Base-by-base conservation (phyloP, 2,329 filamentous ascomycete species). In the Colletotrichum somersetense region DNA sequence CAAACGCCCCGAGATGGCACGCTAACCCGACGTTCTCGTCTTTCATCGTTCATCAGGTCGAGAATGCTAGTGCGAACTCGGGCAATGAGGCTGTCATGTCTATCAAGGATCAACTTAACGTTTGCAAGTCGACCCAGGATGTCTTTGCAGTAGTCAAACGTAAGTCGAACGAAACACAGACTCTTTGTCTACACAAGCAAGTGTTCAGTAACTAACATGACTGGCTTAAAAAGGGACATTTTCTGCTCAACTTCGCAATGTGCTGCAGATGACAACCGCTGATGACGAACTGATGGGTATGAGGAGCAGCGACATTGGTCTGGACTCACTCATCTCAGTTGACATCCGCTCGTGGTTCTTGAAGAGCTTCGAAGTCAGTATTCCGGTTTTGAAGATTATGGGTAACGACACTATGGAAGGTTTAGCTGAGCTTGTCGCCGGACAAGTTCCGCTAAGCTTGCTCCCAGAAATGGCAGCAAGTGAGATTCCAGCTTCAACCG, bases 261-360 rank as follows among this genome's bases (percentile, higher is more conserved):
- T 57, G 14, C 12, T 57, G 14, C 18, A 38, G 55, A 57, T 23
- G 16, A 20, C 55, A 40, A 40, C 55, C 5, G 30, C 16, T 6
- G 55, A 57, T n/a, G 55, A 57, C 33, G 55, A 57, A 4, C 33
- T 57, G 30, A 20, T 57, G 55, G 6, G 1, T 33, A 40, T 40
- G 30, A 18, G 55, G 3, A 57, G 55, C n/a, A 26, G 26, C 23
- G 40, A 55, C 5, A 26, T 55, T 55, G 52, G 52, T 5, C 26
- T 55, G 7, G 52, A 55, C 26, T 69, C 66, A 4, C 38, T 69
- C 11, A 44, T 69, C 16, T 69, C 66, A 12, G 52, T 69, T 0
- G 66, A 69, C 35, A 57, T 69, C n/a, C 66, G 66, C 12, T 35
- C 58, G 8, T 69, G 66, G 66, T 57, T 69, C 33, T 50, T 69